phyloP scores from a whole-genome alignment of 192 early-diverging fungal genomes.

The Dissophora globulifera region DNA sequence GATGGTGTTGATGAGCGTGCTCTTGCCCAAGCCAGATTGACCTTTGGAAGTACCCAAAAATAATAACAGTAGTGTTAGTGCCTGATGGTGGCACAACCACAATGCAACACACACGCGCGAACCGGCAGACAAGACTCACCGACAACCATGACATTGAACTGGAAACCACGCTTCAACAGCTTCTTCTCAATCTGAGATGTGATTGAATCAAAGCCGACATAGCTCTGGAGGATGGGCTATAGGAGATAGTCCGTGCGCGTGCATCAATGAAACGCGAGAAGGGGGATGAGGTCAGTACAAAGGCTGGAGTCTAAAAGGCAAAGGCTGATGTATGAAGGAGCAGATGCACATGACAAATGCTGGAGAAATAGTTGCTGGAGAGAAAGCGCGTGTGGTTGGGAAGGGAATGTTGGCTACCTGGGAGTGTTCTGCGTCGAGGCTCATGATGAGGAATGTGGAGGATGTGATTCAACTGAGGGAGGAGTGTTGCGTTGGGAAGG shows the following conservation, averaged over 20 bases:
- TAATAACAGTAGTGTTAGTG: too few species aligned
- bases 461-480: not conserved
- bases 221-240: conserved; percentile 80
- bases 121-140: conserved; percentile 63
- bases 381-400: not conserved
- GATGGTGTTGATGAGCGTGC: conserved; percentile 97
- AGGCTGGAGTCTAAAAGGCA: not conserved
- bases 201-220: conserved; percentile 99
- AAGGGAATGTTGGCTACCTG: conserved; percentile 22
- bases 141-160: conserved; percentile 98
- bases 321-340: not conserved
- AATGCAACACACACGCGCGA: too few species aligned
- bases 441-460: conserved; percentile 24
- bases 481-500: not conserved
- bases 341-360: not conserved
- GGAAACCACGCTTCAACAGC: conserved; percentile 96
- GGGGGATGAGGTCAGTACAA: not conserved
- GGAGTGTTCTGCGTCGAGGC: conserved; percentile 47
- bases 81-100: too few species aligned
- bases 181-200: conserved; percentile 98
- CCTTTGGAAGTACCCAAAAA: conserved; percentile 71
- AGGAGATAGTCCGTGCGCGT: not conserved
- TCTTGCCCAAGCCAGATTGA: conserved; percentile 97
- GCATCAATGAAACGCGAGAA: not conserved
- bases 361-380: not conserved